A percentile compares a stretch with the other conserved stretches of the same genome.
These are phyloP conservation scores for Amphicarpaea edgeworthii DNA, from an alignment of 306 rosid genomes.

Conservation along the genomic window DNA sequence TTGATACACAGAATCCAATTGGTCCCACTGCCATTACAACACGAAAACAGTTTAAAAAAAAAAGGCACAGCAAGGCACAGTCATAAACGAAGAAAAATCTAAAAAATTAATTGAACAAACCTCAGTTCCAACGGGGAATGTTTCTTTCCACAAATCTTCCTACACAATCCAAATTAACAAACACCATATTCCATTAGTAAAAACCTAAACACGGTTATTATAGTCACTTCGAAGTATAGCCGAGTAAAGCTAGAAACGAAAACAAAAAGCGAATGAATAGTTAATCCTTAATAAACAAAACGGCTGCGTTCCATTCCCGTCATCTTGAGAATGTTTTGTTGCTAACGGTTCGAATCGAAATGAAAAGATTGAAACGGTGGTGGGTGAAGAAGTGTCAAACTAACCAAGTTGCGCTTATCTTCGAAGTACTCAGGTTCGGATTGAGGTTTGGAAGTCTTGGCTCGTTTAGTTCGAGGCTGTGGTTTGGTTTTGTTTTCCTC, in stretches of 20 bases:
- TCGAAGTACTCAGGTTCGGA: constrained; percentile 59
- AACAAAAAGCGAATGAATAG: neutral
- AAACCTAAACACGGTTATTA: neutral
- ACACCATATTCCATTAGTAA: constrained; percentile 8
- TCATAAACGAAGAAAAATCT: neutral
- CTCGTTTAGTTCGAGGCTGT: constrained; percentile 61
- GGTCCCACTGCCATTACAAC: constrained; percentile 59
- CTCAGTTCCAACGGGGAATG: constrained; percentile 68
- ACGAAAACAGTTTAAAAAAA: neutral
- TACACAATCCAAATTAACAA: constrained; percentile 42
- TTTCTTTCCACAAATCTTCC: constrained; percentile 63
- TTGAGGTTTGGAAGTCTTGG: constrained; percentile 56
- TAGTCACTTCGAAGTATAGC: constrained; percentile 21
- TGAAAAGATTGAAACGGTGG: neutral
- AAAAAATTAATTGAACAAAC: constrained; percentile 39
- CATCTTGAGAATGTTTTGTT: neutral
- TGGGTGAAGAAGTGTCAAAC: neutral
- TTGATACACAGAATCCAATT: constrained; percentile 59
- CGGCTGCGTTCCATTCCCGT: neutral
- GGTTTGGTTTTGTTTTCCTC: constrained; percentile 36
- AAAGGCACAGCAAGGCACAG: neutral
- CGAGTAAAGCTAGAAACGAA: neutral
- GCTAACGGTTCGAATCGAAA: neutral
- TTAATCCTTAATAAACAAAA: constrained; percentile 3
- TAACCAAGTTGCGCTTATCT: constrained; percentile 67